These are phyloP conservation scores for Epithele typhae DNA, from an alignment of 768 basidiomycete genomes.

Conservation along the genomic window DNA sequence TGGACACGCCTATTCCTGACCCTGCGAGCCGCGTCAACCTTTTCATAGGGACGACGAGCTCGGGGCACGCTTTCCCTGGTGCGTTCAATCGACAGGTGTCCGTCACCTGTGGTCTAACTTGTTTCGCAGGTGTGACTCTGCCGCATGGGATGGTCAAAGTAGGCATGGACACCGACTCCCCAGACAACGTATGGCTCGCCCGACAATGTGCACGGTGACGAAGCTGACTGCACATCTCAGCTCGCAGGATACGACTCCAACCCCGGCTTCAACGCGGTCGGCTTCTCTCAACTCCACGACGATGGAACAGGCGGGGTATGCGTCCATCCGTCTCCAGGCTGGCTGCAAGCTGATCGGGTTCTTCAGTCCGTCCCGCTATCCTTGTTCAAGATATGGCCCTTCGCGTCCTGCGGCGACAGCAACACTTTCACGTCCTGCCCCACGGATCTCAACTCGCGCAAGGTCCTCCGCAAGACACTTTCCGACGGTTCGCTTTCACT, in stretches of 20 bases:
- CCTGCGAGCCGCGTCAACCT: conserved; percentile 42
- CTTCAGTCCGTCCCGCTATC: conserved; percentile 47
- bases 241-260: conserved; percentile 36
- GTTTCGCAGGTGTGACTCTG: conserved; percentile 46
- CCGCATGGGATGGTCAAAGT: conserved; percentile 70
- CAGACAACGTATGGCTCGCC: conserved; percentile 20
- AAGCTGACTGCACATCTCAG: conserved; percentile 14
- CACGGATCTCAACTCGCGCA: conserved; percentile 42
- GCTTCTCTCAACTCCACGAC: conserved; percentile 61
- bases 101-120: background rate
- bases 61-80: conserved; percentile 67
- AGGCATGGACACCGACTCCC: conserved; percentile 56
- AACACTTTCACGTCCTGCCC: conserved; percentile 47
- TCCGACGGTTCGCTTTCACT: conserved; percentile 36
- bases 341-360: background rate
- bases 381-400: conserved; percentile 58
- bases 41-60: conserved; percentile 65
- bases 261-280: conserved; percentile 34
- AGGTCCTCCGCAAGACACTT: conserved; percentile 42
- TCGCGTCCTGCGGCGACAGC: conserved; percentile 35
- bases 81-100: background rate
- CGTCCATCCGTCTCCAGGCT: background rate
- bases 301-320: conserved; percentile 52
- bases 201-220: no score
- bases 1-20: conserved; percentile 13